Evolutionary conservation across 2,329 filamentous ascomycete species (phyloP).

Genomic region (Penicillium sp.): DNA sequence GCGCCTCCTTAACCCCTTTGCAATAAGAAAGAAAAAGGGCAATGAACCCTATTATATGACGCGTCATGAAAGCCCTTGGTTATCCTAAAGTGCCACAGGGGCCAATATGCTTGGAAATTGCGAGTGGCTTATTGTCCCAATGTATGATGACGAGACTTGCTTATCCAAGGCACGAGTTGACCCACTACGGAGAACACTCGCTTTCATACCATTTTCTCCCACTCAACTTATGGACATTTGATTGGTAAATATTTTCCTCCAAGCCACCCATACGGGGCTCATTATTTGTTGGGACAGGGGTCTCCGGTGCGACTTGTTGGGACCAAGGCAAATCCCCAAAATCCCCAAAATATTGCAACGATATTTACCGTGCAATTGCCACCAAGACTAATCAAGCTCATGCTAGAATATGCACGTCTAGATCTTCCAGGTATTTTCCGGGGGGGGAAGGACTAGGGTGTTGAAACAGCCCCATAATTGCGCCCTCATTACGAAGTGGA

Average conservation of each 20-base stretch:
- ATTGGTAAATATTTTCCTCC: neutral
- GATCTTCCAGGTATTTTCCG: conserved; percentile 2
- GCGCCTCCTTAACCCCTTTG: neutral
- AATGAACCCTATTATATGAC: neutral
- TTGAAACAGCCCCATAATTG: neutral
- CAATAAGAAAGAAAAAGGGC: neutral
- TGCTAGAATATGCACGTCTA: conserved; percentile 1
- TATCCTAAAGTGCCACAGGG: neutral
- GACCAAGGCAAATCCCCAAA: conserved; percentile 11
- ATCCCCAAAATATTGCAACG: conserved; percentile 5
- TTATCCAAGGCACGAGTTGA: neutral
- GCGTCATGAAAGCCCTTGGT: conserved; percentile 3
- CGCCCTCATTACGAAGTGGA: conserved; percentile 8
- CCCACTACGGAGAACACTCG: neutral
- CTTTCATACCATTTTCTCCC: neutral
- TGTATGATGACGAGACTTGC: neutral
- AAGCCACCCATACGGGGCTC: neutral
- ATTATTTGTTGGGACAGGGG: neutral
- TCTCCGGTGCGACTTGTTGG: conserved; percentile 4
- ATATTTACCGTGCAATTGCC: neutral
- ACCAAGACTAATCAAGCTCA: neutral
- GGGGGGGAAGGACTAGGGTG: neutral
- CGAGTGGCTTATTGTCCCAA: neutral
- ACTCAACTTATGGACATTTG: neutral
- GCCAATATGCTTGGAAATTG: neutral